Base-by-base conservation (phyloP, 257 asterid genomes). In the Cinchona pubescens region DNA sequence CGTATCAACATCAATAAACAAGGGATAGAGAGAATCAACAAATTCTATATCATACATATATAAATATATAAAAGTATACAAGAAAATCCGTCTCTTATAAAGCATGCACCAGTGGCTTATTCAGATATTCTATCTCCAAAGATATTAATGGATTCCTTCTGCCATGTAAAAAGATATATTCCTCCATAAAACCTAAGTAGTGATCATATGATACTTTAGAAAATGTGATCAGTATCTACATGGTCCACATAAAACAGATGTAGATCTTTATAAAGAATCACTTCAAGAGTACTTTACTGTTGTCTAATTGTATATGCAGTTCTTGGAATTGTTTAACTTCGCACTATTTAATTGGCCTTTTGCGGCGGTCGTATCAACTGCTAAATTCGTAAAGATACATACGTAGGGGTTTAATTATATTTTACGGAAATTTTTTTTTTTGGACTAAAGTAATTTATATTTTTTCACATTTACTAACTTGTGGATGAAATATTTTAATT, bases 81-180 rank as follows among this genome's bases (percentile, higher is more conserved):
- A 61, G 21, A 6, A 18, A 64, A 29, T 30, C 10, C 37, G 27
- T 35, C 48, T 9, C 34, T 37, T 19, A 64, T 37, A 23, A 64
- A 64, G 48, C 16, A 23, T 8, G 37, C 5, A 23, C 18, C 23
- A 43, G 5, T 18, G 5, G 46, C 21, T 29, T 15, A 7, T 30
- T 60, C 29, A n/a, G 21, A 18, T 55, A 18, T 60, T 14, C 21
- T 3, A 61, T 32, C 8, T 12, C 27, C 12, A 4, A 65, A 37
- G 70, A 37, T n/a, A 65, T 40, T 65, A 65, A 65, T 37, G 69
- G 70, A 65, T 37, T 65, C 70, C 70, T 65, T 37, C 30, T 38
- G 49, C 49, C 69, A 64, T 16, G 46, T 59, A 34, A 35, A 34
- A 65, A 37, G 42, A 19, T n/a, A n/a, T n/a, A n/a, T 65, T 65